Percentiles rank a stretch among this genome's conserved stretches.
These are phyloP conservation scores for Fusarium sp. DNA, from an alignment of 2,329 filamentous ascomycete species.

Conservation along the genomic window DNA sequence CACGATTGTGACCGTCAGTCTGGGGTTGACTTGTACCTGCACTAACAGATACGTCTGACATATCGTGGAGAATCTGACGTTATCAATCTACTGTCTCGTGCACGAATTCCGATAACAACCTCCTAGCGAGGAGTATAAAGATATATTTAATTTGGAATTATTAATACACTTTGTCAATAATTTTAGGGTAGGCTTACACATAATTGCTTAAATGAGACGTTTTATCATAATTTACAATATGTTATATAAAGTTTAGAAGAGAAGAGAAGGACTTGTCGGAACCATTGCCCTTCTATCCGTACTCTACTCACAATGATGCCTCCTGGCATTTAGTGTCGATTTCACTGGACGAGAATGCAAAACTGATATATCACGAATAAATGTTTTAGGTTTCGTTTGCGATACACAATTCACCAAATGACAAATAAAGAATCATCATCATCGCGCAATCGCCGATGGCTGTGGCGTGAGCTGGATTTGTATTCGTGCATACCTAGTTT, in stretches of 20 bases:
- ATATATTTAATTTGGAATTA: too few relatives aligned
- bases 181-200: too few relatives aligned
- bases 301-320: not conserved
- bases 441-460: not conserved
- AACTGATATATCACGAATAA: not conserved
- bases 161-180: too few relatives aligned
- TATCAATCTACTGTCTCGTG: constrained; percentile 10
- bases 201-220: too few relatives aligned
- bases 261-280: too few relatives aligned
- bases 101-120: too few relatives aligned
- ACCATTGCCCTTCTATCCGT: too few relatives aligned
- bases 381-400: not conserved
- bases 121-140: too few relatives aligned
- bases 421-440: not conserved
- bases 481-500: constrained; percentile 21
- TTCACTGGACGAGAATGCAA: too few relatives aligned
- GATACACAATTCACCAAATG: not conserved
- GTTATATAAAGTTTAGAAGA: too few relatives aligned
- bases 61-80: constrained; percentile 32
- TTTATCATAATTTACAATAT: too few relatives aligned
- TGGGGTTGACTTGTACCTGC: constrained; percentile 41
- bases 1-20: constrained; percentile 38
- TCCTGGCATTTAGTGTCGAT: too few relatives aligned
- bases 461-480: constrained; percentile 17
- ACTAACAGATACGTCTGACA: constrained; percentile 23